phyloP scores from a whole-genome alignment of 2,329 filamentous ascomycete species.

The Aspergillus sp. region DNA sequence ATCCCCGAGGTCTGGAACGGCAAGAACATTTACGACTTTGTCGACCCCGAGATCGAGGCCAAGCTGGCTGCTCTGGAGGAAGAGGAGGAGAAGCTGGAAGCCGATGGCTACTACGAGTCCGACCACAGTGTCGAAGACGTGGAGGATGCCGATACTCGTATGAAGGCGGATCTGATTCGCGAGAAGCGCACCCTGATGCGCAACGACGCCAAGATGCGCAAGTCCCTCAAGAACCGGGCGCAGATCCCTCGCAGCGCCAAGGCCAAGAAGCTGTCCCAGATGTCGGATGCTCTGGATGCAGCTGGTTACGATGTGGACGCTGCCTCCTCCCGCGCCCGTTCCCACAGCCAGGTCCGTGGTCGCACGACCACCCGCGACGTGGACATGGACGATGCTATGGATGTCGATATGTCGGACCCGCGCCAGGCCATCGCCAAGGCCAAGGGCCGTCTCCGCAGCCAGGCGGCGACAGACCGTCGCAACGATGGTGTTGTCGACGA shows the following conservation, averaged over 20 bases:
- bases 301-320: conserved; percentile 82
- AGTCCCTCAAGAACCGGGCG: conserved; percentile 94
- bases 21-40: conserved; percentile 96
- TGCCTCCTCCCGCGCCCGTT: conserved; percentile 71
- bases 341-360: conserved; percentile 62
- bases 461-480: conserved; percentile 51
- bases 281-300: conserved; percentile 80
- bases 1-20: conserved; percentile 93
- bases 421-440: conserved; percentile 62
- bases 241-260: conserved; percentile 82
- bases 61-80: conserved; percentile 91
- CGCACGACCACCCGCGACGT: conserved; percentile 67
- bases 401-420: conserved; percentile 43
- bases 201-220: conserved; percentile 93
- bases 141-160: conserved; percentile 81
- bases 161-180: conserved; percentile 92
- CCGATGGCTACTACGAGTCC: conserved; percentile 90
- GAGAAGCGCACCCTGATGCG: conserved; percentile 91
- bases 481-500: conserved; percentile 64
- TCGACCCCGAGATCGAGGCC: conserved; percentile 93
- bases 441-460: conserved; percentile 67
- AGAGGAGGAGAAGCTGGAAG: conserved; percentile 90
- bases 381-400: conserved; percentile 72
- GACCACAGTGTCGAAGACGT: conserved; percentile 81
- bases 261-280: conserved; percentile 80